These are phyloP conservation scores for Apiospora malaysiana DNA, from an alignment of 2,329 filamentous ascomycete genomes.

Conservation along the genomic window DNA sequence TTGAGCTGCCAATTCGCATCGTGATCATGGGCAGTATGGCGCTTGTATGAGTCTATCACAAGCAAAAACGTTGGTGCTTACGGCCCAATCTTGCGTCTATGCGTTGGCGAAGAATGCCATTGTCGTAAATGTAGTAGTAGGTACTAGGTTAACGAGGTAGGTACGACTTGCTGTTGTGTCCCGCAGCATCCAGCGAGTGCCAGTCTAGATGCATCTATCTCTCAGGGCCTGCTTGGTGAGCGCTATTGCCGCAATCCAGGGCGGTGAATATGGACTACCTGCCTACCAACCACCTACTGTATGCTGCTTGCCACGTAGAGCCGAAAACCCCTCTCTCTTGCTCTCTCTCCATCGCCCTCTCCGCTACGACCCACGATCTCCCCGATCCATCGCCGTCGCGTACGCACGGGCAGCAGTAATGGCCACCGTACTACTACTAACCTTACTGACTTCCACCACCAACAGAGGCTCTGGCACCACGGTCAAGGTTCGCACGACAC, in stretches of 20 bases:
- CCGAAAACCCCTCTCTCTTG: not conserved
- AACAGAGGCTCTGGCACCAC: not conserved
- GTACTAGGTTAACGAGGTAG: not conserved
- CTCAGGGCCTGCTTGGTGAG: not conserved
- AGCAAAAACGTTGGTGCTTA: not conserved
- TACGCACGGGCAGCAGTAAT: not conserved
- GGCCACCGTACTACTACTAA: not conserved
- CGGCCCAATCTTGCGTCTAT: not conserved
- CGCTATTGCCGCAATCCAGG: not conserved
- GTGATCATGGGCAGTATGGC: not conserved
- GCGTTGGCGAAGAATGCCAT: not conserved
- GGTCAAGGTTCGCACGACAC: constrained; percentile 13
- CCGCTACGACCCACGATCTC: constrained; percentile 10
- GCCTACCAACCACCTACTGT: not conserved
- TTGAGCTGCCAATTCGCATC: not conserved
- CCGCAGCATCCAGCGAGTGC: not conserved
- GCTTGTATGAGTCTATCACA: not conserved
- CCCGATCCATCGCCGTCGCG: not conserved
- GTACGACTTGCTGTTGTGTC: not conserved
- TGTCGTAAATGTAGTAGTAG: not conserved
- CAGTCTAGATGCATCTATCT: not conserved
- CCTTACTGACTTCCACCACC: too few relatives aligned
- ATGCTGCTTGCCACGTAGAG: not conserved
- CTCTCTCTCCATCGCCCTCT: not conserved
- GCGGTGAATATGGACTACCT: not conserved